Base-by-base conservation (phyloP, 345 rosid genomes). In the Sisymbrium irio region DNA sequence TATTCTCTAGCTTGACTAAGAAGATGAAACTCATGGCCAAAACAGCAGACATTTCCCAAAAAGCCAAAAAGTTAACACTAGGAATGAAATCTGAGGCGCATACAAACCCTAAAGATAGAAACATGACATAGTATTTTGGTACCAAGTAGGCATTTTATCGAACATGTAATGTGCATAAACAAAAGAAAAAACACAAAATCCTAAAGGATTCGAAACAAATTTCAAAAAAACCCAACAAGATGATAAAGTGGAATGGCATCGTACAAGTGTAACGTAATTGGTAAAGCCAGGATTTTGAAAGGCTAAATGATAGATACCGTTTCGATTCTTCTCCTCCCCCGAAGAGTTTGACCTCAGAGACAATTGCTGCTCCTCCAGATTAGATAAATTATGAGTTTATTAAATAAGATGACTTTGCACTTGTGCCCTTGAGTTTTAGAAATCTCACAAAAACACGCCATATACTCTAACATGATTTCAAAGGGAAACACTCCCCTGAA, bases 91-190 rank as follows among this genome's bases (percentile, higher is more conserved):
- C n/a, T n/a, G n/a, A n/a, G n/a, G n/a, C n/a, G n/a, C n/a, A n/a
- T n/a, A n/a, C n/a, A n/a, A n/a, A n/a, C n/a, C n/a, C n/a, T n/a
- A n/a, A n/a, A n/a, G n/a, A n/a, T n/a, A n/a, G n/a, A n/a, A n/a
- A n/a, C n/a, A n/a, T n/a, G n/a, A n/a, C n/a, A n/a, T n/a, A n/a
- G n/a, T 22, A 4, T 47, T 65, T 12, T 14, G 46, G 50, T 62
- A 14, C 8, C 11, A 65, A 12, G 9, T 47, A 77, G 54, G 72
- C 72, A 70, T 71, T 77, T 71, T 47, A 77, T 71, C 80, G 67
- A 77, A 77, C 79, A 76, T 1, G 30, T 13, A 22, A 36, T 32
- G n/a, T 41, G 57, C 66, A 63, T 37, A 17, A 3, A 13, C 59
- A 62, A 33, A 33, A 18, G 32, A 10, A 60, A 4, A 67, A 4